phyloP scores from a whole-genome alignment of 1,284 basidiomycete genomes.

The Malassezia slooffiae region DNA sequence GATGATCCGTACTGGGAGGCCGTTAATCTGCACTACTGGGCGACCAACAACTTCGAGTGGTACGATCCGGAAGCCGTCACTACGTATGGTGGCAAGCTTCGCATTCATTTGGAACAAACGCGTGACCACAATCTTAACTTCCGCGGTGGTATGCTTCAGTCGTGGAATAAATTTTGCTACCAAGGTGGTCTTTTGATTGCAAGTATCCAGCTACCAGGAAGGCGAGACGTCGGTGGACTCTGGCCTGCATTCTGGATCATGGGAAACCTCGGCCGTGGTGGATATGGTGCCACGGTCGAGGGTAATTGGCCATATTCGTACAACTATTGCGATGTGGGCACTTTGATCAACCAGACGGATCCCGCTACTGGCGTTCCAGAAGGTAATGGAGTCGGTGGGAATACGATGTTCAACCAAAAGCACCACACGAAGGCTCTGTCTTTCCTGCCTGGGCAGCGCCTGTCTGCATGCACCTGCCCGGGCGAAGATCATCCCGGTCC shows the following conservation, averaged over 20 bases:
- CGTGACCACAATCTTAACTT: conserved; percentile 57
- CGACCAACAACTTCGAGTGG: conserved; percentile 35
- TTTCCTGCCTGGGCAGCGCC: conserved; percentile 66
- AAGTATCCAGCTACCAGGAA: conserved; percentile 67
- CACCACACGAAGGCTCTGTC: conserved; percentile 25
- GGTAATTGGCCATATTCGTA: conserved; percentile 60
- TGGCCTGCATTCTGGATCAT: conserved; percentile 73
- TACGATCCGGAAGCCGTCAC: conserved; percentile 71
- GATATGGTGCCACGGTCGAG: conserved; percentile 50
- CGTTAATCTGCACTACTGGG: conserved; percentile 61
- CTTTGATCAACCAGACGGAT: conserved; percentile 55
- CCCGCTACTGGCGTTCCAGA: not conserved
- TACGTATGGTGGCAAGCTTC: conserved; percentile 65
- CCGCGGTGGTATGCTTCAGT: conserved; percentile 53
- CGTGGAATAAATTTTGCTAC: conserved; percentile 87
- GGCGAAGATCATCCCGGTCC: conserved; percentile 75
- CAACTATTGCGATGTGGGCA: conserved; percentile 66
- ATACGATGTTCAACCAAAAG: conserved; percentile 20
- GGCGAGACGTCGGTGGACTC: conserved; percentile 53
- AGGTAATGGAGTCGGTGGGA: conserved; percentile 2
- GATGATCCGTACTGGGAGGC: conserved; percentile 64
- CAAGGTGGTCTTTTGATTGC: conserved; percentile 78
- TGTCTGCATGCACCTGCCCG: conserved; percentile 59
- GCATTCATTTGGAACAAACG: conserved; percentile 54
- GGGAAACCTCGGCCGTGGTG: conserved; percentile 57